Percentiles rank a stretch among this genome's conserved stretches.
Evolutionary conservation across 805 yeast species (phyloP).

Genomic region (Yamadazyma tumulicola): DNA sequence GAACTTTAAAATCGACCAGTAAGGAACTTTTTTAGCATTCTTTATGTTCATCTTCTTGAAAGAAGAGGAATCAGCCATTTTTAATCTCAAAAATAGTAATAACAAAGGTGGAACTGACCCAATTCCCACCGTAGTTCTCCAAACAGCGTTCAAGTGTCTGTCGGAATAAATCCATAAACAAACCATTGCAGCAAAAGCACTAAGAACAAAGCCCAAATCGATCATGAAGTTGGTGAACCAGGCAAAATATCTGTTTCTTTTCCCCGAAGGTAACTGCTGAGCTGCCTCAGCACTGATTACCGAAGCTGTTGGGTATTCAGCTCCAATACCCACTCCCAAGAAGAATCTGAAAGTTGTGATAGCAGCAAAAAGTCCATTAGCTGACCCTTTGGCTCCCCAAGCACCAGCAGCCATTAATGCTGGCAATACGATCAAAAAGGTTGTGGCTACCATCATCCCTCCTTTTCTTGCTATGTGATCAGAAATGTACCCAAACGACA

Average conservation of each 20-base stretch:
- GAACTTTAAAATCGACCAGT: conserved; percentile 64
- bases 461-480: conserved; percentile 77
- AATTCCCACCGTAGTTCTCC: conserved; percentile 88
- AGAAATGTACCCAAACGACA: conserved; percentile 73
- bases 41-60: conserved; percentile 71
- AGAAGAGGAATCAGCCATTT: conserved; percentile 68
- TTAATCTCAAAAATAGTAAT: conserved; percentile 72
- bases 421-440: conserved; percentile 71
- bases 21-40: conserved; percentile 55
- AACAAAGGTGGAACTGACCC: conserved; percentile 87
- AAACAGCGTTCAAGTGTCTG: conserved; percentile 71
- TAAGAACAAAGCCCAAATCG: conserved; percentile 78
- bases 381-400: conserved; percentile 75
- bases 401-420: conserved; percentile 72
- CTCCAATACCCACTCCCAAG: conserved; percentile 89
- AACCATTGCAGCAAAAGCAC: conserved; percentile 84
- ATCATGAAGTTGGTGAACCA: conserved; percentile 89
- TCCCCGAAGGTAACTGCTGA: conserved; percentile 70
- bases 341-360: conserved; percentile 82
- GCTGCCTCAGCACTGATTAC: conserved; percentile 93
- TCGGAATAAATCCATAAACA: conserved; percentile 76
- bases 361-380: conserved; percentile 78
- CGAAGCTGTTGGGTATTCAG: conserved; percentile 92
- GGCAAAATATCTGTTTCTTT: conserved; percentile 82
- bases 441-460: conserved; percentile 80